Base-by-base conservation (phyloP, 305 asterid species). In the Nicotiana rustica region DNA sequence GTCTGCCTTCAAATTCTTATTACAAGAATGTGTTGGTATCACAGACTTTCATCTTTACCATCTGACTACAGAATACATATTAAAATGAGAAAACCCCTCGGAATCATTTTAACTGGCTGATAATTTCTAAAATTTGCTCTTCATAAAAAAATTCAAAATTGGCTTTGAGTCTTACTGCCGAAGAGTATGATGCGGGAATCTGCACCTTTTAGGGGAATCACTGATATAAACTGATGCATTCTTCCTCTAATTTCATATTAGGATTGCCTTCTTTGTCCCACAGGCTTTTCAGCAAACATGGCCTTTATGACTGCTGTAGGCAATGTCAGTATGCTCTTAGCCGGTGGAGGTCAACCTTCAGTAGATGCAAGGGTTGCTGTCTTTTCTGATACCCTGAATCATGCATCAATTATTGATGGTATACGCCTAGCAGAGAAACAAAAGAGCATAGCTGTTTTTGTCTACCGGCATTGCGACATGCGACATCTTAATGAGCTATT, bases 231-330 rank as follows among this genome's bases (percentile, higher is more conserved):
- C 90, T 91, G 89, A 92, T 89, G 87, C 77, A 19, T 83, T 73
- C 80, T 85, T 85, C 82, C 86, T 89, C 90, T 89, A 87, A 88
- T 88, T 87, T 85, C 89, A 90, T 90, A 87, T 90, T 90, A 96
- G 99, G 99, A 96, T 86, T 96, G 98, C 96, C 96, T 95, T 92
- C 98, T 96, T 91, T 96, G 99, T 91, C 98, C 98, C 85, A 92
- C 99, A 89, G 98, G 98, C 94, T 95, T 96, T 91, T 92, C 99
- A 85, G 99, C 99, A 96, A 95, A 96, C 88, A 95, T 95, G 99
- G 98, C 98, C 73, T 90, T 96, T 77, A 88, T 96, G 95, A 93
- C 97, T 41, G 90, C 97, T 8, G 85, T 93, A 60, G 98, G 95
- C 86, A 91, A 89, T 88, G 85, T 93, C 71, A 88, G 90, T 87